Percentiles rank a stretch among this genome's conserved stretches.
Evolutionary conservation across 306 rosid species (phyloP).

Genomic region (Rubus parviflorus): DNA sequence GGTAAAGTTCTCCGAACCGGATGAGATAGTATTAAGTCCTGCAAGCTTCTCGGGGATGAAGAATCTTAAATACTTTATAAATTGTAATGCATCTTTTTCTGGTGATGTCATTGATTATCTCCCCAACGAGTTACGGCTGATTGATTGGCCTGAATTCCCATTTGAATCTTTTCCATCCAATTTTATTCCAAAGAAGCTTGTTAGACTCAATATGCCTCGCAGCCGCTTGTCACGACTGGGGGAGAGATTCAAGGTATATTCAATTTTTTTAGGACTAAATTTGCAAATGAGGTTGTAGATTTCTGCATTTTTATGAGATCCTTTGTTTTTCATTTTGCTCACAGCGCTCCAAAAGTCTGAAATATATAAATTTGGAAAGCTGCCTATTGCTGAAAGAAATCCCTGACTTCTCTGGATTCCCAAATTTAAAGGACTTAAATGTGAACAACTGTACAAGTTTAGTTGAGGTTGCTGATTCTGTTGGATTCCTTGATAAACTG

Average conservation of each 20-base stretch:
- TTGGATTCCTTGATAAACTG: background rate
- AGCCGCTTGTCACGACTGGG: constrained; percentile 22
- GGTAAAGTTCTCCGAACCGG: background rate
- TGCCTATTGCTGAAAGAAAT: background rate
- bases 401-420: background rate
- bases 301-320: too few relatives aligned
- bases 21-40: constrained; percentile 17
- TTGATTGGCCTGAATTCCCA: constrained; percentile 38
- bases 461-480: background rate
- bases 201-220: constrained; percentile 26
- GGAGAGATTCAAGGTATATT: constrained; percentile 26
- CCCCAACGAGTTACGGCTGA: constrained; percentile 35
- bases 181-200: constrained; percentile 35
- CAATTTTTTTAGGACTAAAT: too few relatives aligned
- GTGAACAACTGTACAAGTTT: background rate
- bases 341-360: too few relatives aligned
- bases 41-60: constrained; percentile 27
- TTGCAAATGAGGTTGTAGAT: too few relatives aligned
- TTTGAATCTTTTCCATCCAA: constrained; percentile 30
- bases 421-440: background rate
- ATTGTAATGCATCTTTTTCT: constrained; percentile 27
- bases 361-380: too few relatives aligned
- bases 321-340: too few relatives aligned
- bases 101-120: constrained; percentile 28
- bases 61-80: constrained; percentile 27